These are phyloP conservation scores for Dendrothele bispora DNA, from an alignment of 768 basidiomycete species.

Conservation along the genomic window DNA sequence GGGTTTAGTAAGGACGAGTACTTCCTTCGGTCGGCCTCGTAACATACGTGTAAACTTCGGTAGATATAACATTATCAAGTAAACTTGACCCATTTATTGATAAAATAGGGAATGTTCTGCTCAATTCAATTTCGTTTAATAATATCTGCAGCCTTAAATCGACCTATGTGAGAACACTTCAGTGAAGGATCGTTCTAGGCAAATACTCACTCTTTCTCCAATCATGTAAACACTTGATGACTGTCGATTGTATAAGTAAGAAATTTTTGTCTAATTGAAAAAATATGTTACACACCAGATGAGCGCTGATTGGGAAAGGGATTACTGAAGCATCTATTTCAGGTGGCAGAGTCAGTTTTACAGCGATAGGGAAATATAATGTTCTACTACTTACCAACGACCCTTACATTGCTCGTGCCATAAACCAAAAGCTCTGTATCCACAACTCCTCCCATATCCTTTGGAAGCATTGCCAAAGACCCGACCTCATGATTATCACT, in stretches of 20 bases:
- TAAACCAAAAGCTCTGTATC: conserved; percentile 33
- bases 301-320: conserved; percentile 32
- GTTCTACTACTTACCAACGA: conserved; percentile 26
- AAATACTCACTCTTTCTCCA: conserved; percentile 28
- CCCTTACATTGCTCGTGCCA: conserved; percentile 33
- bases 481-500: conserved; percentile 36
- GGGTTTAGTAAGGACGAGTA: too few relatives aligned
- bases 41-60: too few relatives aligned
- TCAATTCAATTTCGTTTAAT: too few relatives aligned
- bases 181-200: too few relatives aligned
- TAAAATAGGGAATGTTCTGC: too few relatives aligned
- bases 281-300: conserved; percentile 29
- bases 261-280: neutral
- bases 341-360: neutral
- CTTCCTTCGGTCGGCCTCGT: too few relatives aligned
- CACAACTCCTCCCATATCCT: conserved; percentile 36
- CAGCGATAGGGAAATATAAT: neutral
- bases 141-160: too few relatives aligned
- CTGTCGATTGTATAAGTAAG: conserved; percentile 7
- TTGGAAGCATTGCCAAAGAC: conserved; percentile 40
- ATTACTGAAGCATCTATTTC: conserved; percentile 36
- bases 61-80: too few relatives aligned
- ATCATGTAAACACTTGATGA: conserved; percentile 29
- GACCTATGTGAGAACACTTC: too few relatives aligned
- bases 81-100: too few relatives aligned